These are phyloP conservation scores for Tephrocybe sp. DNA, from an alignment of 768 basidiomycete genomes.

Conservation along the genomic window DNA sequence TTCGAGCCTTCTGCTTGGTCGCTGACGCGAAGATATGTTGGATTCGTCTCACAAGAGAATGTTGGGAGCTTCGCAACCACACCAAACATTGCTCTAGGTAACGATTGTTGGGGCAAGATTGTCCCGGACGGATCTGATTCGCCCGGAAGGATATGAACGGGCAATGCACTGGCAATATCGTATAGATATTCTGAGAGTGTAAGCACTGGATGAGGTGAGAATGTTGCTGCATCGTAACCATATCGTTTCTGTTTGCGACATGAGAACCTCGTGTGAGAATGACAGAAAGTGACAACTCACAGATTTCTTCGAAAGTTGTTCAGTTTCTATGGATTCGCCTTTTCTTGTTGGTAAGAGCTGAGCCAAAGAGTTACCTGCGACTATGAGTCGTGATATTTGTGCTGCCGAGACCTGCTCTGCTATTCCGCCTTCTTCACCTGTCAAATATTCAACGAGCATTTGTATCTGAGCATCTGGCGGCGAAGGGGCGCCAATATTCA, in stretches of 20 bases:
- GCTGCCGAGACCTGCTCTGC: constrained; percentile 65
- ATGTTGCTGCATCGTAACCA: constrained; percentile 62
- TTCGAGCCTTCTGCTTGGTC: constrained; percentile 23
- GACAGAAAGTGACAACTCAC: constrained; percentile 35
- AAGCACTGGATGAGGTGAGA: constrained; percentile 75
- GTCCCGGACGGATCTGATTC: constrained; percentile 84
- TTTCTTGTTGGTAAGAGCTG: constrained; percentile 37
- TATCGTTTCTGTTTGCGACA: constrained; percentile 52
- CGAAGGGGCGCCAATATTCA: constrained; percentile 69
- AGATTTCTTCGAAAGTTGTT: constrained; percentile 48
- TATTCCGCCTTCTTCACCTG: constrained; percentile 75
- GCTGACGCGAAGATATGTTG: constrained; percentile 74
- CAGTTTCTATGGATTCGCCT: constrained; percentile 29
- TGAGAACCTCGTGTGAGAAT: constrained; percentile 4
- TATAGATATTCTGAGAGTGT: constrained; percentile 67
- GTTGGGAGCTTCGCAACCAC: constrained; percentile 54
- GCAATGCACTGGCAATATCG: constrained; percentile 76
- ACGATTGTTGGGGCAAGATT: constrained; percentile 90
- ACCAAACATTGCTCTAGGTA: constrained; percentile 92
- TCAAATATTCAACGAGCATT: constrained; percentile 87
- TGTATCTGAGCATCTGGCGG: constrained; percentile 73
- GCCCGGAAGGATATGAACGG: constrained; percentile 88
- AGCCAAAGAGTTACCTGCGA: constrained; percentile 88
- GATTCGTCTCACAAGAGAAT: constrained; percentile 86
- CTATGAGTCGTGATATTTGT: constrained; percentile 79